Evolutionary conservation across 2,329 filamentous ascomycete species (phyloP), one percentile per base, ranked within the genome.

Genomic region (Fusarium ambrosium): DNA sequence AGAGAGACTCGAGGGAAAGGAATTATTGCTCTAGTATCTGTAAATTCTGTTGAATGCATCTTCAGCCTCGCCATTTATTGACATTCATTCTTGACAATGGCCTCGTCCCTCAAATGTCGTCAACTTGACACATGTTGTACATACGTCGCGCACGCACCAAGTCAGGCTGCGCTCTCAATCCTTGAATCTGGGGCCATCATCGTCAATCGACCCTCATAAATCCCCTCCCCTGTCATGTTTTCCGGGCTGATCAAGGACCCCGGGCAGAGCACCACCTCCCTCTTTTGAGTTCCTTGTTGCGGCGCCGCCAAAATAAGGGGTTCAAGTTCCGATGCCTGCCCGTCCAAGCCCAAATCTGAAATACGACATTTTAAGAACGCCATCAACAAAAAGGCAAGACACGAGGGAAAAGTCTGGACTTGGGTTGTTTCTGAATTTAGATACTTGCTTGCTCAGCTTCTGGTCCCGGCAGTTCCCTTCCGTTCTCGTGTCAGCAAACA

Each of bases 371-470:
- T 18, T 27, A 18, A 32, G 39, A 29, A 29, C 32, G 43, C 29
- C 58, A 11, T 13, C 10, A 20, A 11, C 45, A 27, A 34, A 36
- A 70, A 29, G 39, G 68, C 27, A 48, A 69, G 61, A 55, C 51
- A 37, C 41, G 14, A 43, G 41, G 41, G 45, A 29, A 29, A 13
- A 53, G 48, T 32, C 48, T 29, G 18, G 48, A 32, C 10, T 24
- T 32, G 10, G 29, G 29, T 16, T 29, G 24, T 27, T 74, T 69
- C 68, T 63, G 53, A 75, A 73, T 74, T 72, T 75, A 74, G 69
- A 72, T 18, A 32, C 41, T 65, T 48, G 58, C 64, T 14, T 43
- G 32, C 24, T 64, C 32, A 64, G 62, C 27, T n/a, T 22, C 5
- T 27, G 58, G 14, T 45, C 29, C 62, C 64, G 64, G 64, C 64